Percentiles rank a stretch among this genome's conserved stretches.
These are phyloP conservation scores for Phytopythium montanum DNA, from an alignment of 352 stramenopile genomes.

Conservation along the genomic window DNA sequence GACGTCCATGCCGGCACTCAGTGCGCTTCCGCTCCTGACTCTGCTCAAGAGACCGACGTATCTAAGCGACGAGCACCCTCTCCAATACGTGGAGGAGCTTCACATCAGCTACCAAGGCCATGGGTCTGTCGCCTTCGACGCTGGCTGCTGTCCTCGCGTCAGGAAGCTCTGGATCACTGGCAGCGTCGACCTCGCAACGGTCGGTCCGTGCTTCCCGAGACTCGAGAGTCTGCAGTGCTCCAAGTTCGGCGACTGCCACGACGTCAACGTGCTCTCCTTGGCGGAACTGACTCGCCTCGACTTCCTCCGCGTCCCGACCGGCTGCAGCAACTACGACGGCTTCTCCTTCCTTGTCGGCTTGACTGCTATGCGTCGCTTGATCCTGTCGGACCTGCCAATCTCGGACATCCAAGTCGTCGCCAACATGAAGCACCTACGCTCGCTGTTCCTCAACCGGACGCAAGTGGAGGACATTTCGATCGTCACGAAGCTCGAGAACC, in stretches of 20 bases:
- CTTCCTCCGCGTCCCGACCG: neutral
- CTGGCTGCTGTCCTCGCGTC: neutral
- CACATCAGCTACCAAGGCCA: neutral
- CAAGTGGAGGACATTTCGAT: conserved; percentile 2
- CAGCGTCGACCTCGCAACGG: neutral
- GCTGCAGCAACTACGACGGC: neutral
- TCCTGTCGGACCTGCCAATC: conserved; percentile 4
- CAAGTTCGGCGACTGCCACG: neutral
- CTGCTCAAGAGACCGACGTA: conserved; percentile 2
- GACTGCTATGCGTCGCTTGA: neutral
- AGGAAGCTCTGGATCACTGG: neutral
- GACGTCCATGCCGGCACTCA: conserved; percentile 1
- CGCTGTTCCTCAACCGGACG: neutral
- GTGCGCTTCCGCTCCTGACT: neutral
- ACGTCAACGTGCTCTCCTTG: neutral
- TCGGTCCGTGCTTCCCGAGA: neutral
- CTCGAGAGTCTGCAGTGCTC: neutral
- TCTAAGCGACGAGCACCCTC: neutral
- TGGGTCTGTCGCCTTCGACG: neutral
- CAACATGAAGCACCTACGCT: conserved; percentile 1
- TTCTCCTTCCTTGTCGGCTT: conserved; percentile 4
- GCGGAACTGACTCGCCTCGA: neutral
- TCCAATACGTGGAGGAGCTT: neutral
- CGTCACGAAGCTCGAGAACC: neutral
- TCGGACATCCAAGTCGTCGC: neutral